phyloP scores from a whole-genome alignment of 164 flowering plant species.

The Umbilicus rupestris region DNA sequence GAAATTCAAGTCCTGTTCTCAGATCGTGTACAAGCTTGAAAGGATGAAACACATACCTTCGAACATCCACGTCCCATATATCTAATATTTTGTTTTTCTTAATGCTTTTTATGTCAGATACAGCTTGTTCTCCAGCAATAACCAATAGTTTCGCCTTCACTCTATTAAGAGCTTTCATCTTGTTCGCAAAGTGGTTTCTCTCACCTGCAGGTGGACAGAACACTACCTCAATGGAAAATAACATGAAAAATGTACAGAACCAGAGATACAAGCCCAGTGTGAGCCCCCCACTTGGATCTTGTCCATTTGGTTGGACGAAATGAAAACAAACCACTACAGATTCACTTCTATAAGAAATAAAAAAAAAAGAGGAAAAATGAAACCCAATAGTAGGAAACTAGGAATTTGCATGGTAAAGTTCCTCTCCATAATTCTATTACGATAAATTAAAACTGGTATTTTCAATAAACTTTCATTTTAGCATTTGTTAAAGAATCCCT shows the following conservation, averaged over 20 bases:
- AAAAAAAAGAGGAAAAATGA: neutral
- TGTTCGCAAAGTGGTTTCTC: slow-evolving; percentile 67
- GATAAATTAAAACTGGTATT: neutral
- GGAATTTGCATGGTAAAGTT: neutral
- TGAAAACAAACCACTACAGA: neutral
- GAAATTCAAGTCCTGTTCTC: slow-evolving; percentile 55
- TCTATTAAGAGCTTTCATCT: slow-evolving; percentile 71
- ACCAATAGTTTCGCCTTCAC: slow-evolving; percentile 66
- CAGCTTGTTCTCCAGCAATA: slow-evolving; percentile 42
- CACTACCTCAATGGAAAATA: neutral
- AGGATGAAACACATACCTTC: slow-evolving; percentile 58
- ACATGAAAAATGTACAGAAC: neutral
- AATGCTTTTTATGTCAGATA: slow-evolving; percentile 32
- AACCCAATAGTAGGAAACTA: neutral
- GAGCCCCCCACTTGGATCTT: too few relatives aligned
- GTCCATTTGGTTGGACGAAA: neutral
- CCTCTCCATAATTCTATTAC: neutral
- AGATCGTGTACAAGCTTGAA: slow-evolving; percentile 67
- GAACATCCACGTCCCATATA: slow-evolving; percentile 31
- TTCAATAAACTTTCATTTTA: neutral
- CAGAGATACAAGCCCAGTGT: neutral
- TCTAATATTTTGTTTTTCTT: slow-evolving; percentile 24
- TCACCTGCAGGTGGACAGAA: slow-evolving; percentile 42
- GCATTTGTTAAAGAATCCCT: neutral
- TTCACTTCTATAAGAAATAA: neutral